Percentiles rank a stretch among this genome's conserved stretches.
These are phyloP conservation scores for Xylariaceae sp. DNA, from an alignment of 2,329 filamentous ascomycete species.

Conservation along the genomic window DNA sequence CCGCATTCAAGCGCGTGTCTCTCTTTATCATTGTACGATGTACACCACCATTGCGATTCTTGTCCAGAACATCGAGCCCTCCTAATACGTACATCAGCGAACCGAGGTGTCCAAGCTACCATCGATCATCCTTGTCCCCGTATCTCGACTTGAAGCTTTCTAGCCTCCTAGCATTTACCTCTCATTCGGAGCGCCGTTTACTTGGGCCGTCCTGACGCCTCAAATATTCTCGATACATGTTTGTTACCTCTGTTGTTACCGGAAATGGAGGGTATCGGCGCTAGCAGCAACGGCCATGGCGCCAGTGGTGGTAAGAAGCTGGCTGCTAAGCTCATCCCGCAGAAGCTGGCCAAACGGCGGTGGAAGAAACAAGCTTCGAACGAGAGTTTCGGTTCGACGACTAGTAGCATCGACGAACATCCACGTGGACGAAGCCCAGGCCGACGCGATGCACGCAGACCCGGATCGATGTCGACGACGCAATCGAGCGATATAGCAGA, in stretches of 20 bases:
- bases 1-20: too few species aligned
- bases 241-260: not conserved
- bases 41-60: too few species aligned
- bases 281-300: slow-evolving; percentile 10
- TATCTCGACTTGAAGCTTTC: too few species aligned
- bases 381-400: slow-evolving; percentile 31
- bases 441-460: slow-evolving; percentile 20
- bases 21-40: too few species aligned
- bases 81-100: too few species aligned
- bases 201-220: too few species aligned
- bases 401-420: slow-evolving; percentile 29
- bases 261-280: slow-evolving; percentile 25
- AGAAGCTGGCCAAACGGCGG: slow-evolving; percentile 46
- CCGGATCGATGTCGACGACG: slow-evolving; percentile 20
- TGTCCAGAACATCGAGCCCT: too few species aligned
- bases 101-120: too few species aligned
- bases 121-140: too few species aligned
- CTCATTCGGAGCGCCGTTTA: too few species aligned
- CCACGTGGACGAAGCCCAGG: slow-evolving; percentile 26
- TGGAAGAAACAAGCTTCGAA: slow-evolving; percentile 43
- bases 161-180: too few species aligned
- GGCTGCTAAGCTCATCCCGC: slow-evolving; percentile 42
- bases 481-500: slow-evolving; percentile 19
- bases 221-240: too few species aligned
- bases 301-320: slow-evolving; percentile 13